phyloP scores from a whole-genome alignment of 192 early-diverging fungal genomes.

The Coemansia sp. region DNA sequence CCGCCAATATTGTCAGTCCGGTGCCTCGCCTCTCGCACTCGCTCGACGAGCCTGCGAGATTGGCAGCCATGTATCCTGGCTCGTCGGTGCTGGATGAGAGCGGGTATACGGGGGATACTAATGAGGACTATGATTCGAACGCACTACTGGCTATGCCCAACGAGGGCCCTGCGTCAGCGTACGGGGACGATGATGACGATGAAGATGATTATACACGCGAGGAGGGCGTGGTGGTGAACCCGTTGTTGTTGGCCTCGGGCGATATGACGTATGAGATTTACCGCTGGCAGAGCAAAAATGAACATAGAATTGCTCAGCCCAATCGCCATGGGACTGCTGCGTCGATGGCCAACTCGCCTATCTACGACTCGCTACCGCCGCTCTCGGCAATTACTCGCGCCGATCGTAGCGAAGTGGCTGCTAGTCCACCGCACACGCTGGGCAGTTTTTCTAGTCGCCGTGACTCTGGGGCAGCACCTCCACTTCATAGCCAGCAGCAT shows the following conservation, averaged over 20 bases:
- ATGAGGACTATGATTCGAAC: slow-evolving; percentile 29
- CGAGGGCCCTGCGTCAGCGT: slow-evolving; percentile 43
- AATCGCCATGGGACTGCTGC: neutral
- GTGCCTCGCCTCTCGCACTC: slow-evolving; percentile 13
- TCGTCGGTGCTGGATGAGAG: slow-evolving; percentile 30
- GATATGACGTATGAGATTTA: slow-evolving; percentile 89
- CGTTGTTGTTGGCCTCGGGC: slow-evolving; percentile 66
- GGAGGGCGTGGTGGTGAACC: slow-evolving; percentile 38
- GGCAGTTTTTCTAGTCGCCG: slow-evolving; percentile 42
- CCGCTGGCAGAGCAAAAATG: slow-evolving; percentile 78
- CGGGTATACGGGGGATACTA: slow-evolving; percentile 46
- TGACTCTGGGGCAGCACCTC: slow-evolving; percentile 56
- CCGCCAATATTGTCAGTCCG: neutral
- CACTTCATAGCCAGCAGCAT: slow-evolving; percentile 6
- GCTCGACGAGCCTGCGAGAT: neutral
- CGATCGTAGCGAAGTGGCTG: slow-evolving; percentile 10
- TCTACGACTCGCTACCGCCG: neutral
- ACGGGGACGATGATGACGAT: slow-evolving; percentile 35
- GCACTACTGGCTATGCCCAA: slow-evolving; percentile 11
- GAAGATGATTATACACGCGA: slow-evolving; percentile 16
- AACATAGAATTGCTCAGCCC: slow-evolving; percentile 15
- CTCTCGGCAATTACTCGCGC: slow-evolving; percentile 7
- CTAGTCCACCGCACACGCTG: slow-evolving; percentile 1
- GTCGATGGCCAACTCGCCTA: neutral
- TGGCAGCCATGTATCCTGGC: neutral